phyloP scores from a whole-genome alignment of 2,329 filamentous ascomycete genomes.

The Diplodia mutila region DNA sequence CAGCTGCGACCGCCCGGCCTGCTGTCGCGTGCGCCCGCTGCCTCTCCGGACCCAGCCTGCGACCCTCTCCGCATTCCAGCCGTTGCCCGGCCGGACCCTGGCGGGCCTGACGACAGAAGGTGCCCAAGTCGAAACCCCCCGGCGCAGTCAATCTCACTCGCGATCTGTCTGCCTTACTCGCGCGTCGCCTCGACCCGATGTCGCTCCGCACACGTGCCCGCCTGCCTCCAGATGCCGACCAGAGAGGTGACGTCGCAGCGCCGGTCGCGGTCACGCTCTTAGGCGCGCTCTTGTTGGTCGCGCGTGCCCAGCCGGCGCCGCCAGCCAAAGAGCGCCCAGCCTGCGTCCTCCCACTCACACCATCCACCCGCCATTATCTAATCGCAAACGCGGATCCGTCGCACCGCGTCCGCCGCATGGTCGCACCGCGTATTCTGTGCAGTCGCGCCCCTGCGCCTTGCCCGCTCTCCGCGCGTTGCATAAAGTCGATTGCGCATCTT shows the following conservation, averaged over 20 bases:
- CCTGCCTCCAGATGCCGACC: neutral
- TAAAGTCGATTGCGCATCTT: constrained; percentile 5
- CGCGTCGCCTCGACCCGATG: constrained; percentile 9
- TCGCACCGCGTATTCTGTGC: constrained; percentile 20
- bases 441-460: constrained; percentile 21
- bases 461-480: neutral
- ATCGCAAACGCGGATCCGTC: constrained; percentile 21
- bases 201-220: constrained; percentile 16
- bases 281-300: neutral
- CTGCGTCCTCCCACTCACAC: constrained; percentile 16
- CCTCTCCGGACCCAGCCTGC: neutral
- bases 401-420: constrained; percentile 12
- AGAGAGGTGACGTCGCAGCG: neutral
- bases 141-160: constrained; percentile 16
- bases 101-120: constrained; percentile 1
- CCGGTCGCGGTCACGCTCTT: neutral
- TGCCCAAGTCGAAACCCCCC: neutral
- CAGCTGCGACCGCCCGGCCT: neutral
- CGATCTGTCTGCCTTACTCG: constrained; percentile 23
- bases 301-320: neutral
- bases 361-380: constrained; percentile 24
- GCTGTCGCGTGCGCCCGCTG: neutral
- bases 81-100: constrained; percentile 10
- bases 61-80: neutral
- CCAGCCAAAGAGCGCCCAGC: neutral